Percentiles rank a stretch among this genome's conserved stretches.
Evolutionary conservation across 305 asterid species (phyloP).

Genomic region (Solanum hybrid): DNA sequence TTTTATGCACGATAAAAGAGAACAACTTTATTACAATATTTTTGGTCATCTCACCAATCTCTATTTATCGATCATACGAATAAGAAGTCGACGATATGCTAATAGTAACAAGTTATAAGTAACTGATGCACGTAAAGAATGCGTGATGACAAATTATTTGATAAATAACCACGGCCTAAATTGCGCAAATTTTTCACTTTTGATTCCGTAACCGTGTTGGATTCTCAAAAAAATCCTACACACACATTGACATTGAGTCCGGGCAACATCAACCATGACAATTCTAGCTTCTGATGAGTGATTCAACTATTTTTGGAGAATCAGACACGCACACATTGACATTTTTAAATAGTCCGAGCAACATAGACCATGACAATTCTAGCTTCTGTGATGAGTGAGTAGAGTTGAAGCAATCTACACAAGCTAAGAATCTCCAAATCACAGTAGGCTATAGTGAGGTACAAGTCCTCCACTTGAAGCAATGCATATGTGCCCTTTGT

Average conservation of each 20-base stretch:
- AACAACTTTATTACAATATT: neutral
- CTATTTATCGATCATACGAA: neutral
- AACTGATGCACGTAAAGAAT: neutral
- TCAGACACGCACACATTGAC: neutral
- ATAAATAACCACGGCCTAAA: neutral
- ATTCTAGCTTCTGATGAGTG: neutral
- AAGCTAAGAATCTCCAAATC: neutral
- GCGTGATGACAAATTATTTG: neutral
- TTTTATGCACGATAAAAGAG: neutral
- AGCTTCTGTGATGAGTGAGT: neutral
- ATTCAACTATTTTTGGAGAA: neutral
- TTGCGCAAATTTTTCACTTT: neutral
- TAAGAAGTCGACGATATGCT: neutral
- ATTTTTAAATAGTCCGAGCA: neutral
- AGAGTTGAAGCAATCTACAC: neutral
- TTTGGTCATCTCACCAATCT: neutral
- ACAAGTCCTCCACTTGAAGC: conserved; percentile 43
- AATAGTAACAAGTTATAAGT: neutral
- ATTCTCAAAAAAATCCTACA: neutral
- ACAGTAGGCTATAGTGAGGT: neutral
- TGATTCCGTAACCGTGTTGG: neutral
- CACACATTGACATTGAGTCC: neutral
- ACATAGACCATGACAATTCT: neutral
- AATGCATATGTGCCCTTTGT: conserved; percentile 41
- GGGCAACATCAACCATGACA: neutral